Percentiles rank a stretch among this genome's conserved stretches.
Conservation (phyloP, 2,329 filamentous ascomycete species). For the Neofusicoccum sp. region DNA sequence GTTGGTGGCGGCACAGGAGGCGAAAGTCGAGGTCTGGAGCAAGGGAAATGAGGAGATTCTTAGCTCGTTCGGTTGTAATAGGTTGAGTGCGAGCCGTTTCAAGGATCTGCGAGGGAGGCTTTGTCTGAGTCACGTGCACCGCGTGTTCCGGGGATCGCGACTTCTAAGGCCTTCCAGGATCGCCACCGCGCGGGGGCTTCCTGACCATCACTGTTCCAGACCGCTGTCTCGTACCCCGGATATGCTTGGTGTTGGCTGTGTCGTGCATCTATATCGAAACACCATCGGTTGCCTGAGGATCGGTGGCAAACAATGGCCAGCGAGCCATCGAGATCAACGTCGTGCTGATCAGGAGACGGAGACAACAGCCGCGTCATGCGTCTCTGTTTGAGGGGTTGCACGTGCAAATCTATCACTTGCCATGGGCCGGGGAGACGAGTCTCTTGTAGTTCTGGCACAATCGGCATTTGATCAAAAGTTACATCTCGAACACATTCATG, state of each 20-base stretch:
- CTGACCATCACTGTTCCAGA: background rate
- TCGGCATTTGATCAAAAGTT: too few relatives aligned
- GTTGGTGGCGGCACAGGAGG: background rate
- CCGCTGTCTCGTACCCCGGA: background rate
- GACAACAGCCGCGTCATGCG: too few relatives aligned
- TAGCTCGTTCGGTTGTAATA: constrained; percentile 10
- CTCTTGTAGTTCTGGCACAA: too few relatives aligned
- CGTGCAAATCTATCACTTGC: too few relatives aligned
- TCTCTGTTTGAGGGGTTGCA: too few relatives aligned
- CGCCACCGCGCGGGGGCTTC: background rate
- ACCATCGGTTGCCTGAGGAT: background rate
- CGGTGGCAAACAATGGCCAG: background rate
- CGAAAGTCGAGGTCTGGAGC: background rate
- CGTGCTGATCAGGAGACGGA: too few relatives aligned
- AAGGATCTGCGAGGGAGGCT: constrained; percentile 7
- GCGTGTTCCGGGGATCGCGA: background rate
- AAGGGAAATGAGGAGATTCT: constrained; percentile 20
- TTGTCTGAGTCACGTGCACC: background rate
- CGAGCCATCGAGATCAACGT: background rate
- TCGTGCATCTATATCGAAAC: background rate
- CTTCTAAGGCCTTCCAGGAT: background rate
- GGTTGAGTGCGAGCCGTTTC: constrained; percentile 16
- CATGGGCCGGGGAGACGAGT: too few relatives aligned
- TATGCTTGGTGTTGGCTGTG: background rate
- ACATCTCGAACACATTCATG: too few relatives aligned